Percentiles rank a stretch among this genome's conserved stretches.
Conservation (phyloP, 352 stramenopile genomes). For the Phytophthora sojae region DNA sequence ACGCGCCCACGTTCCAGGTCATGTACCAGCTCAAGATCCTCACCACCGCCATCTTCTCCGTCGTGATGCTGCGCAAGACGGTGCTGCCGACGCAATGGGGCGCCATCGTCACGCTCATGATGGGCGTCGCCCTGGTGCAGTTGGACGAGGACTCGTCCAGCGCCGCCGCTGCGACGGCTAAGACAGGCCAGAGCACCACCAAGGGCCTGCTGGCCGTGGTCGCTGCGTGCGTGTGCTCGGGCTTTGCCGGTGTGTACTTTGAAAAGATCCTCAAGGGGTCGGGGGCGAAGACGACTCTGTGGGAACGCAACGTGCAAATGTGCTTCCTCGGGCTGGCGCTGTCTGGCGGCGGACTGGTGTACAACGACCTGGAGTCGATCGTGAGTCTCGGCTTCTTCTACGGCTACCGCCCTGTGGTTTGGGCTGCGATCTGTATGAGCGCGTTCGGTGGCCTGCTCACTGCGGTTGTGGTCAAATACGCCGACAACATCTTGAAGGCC, state of each 20-base stretch:
- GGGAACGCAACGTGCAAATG: conserved; percentile 89
- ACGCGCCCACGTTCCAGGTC: conserved; percentile 83
- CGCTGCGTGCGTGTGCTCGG: conserved; percentile 78
- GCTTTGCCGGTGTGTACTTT: conserved; percentile 88
- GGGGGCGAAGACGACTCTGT: conserved; percentile 67
- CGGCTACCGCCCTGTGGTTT: conserved; percentile 82
- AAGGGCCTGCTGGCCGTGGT: conserved; percentile 76
- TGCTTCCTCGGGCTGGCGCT: conserved; percentile 75
- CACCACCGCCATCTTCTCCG: conserved; percentile 87
- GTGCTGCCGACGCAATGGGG: conserved; percentile 83
- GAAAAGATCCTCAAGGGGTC: conserved; percentile 87
- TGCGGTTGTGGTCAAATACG: conserved; percentile 88
- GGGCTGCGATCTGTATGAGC: conserved; percentile 70
- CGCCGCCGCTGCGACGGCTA: conserved; percentile 7
- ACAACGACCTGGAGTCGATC: conserved; percentile 71
- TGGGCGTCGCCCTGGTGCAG: conserved; percentile 81
- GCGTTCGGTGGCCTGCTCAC: conserved; percentile 83
- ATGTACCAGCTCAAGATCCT: conserved; percentile 92
- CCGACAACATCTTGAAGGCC: conserved; percentile 89
- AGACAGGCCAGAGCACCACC: conserved; percentile 63
- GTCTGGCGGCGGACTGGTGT: conserved; percentile 62
- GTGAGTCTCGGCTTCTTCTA: conserved; percentile 76
- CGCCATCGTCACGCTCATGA: conserved; percentile 83
- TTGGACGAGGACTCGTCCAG: conserved; percentile 53
- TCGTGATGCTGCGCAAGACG: conserved; percentile 73